Evolutionary conservation across 495 filamentous ascomycete species (phyloP).

Genomic region (Lophiotrema nucula): DNA sequence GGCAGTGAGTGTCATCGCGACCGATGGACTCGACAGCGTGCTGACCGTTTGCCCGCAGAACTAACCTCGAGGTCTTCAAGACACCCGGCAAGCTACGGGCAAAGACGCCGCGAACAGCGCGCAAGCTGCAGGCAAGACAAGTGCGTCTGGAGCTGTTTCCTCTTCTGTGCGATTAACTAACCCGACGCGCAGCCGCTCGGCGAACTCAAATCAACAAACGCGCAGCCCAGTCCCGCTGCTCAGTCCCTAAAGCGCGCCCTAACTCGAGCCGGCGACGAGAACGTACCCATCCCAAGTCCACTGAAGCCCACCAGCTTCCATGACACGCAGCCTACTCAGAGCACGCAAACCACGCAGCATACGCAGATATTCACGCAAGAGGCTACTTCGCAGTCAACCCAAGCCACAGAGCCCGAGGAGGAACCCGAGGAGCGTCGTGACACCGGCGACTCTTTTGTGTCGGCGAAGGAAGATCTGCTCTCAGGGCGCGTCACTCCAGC

Average conservation of each 20-base stretch:
- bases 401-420: constrained; percentile 35
- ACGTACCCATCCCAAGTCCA: too few species aligned
- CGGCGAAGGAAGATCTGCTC: constrained; percentile 59
- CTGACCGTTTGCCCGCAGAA: constrained; percentile 50
- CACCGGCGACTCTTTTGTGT: constrained; percentile 64
- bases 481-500: constrained; percentile 35
- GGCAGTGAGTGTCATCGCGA: constrained; percentile 60
- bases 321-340: too few species aligned
- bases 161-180: background rate
- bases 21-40: constrained; percentile 6
- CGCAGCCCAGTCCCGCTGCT: constrained; percentile 8
- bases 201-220: constrained; percentile 47
- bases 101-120: constrained; percentile 82
- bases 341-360: constrained; percentile 23
- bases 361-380: constrained; percentile 27
- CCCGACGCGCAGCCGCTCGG: constrained; percentile 64
- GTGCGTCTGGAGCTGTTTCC: background rate
- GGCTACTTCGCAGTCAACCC: constrained; percentile 18
- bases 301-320: too few species aligned
- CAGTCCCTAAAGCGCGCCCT: background rate
- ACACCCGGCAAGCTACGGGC: constrained; percentile 92
- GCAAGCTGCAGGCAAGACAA: too few species aligned
- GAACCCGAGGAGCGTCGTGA: constrained; percentile 47
- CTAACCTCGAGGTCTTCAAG: constrained; percentile 90
- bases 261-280: too few species aligned